Evolutionary conservation across 78 protist genomes (phyloP).

Genomic region (Dictyostelium discoideum): DNA sequence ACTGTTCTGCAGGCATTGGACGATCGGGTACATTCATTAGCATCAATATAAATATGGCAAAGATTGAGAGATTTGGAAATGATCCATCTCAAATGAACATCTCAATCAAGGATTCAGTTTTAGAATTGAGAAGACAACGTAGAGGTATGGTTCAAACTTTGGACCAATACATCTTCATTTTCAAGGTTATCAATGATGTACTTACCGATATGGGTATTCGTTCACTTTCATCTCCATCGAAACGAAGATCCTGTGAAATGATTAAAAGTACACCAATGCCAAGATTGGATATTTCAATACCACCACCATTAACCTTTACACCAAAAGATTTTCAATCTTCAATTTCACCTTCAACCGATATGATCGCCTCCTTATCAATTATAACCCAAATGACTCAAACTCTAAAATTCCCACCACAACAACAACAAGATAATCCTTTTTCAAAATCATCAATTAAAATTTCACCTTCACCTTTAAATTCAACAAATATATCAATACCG

Average conservation of each 20-base stretch:
- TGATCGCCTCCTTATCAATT: conserved; percentile 27
- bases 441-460: conserved; percentile 48
- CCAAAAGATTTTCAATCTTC: conserved; percentile 61
- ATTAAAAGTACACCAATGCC: conserved; percentile 47
- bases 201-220: conserved; percentile 60
- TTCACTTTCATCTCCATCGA: conserved; percentile 56
- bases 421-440: conserved; percentile 43
- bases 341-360: conserved; percentile 36
- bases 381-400: conserved; percentile 72
- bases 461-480: conserved; percentile 11
- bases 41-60: conserved; percentile 68
- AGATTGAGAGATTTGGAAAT: conserved; percentile 45
- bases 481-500: neutral
- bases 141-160: conserved; percentile 87
- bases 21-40: conserved; percentile 88
- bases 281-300: conserved; percentile 45
- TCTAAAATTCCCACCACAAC: conserved; percentile 50
- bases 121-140: conserved; percentile 66
- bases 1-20: conserved; percentile 92
- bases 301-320: conserved; percentile 36
- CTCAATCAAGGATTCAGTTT: conserved; percentile 31
- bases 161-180: conserved; percentile 82
- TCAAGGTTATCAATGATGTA: conserved; percentile 69
- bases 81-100: conserved; percentile 16
- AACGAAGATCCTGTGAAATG: conserved; percentile 65